These are phyloP conservation scores for Pleurotus ostreatus DNA, from an alignment of 768 basidiomycete species.

Conservation along the genomic window DNA sequence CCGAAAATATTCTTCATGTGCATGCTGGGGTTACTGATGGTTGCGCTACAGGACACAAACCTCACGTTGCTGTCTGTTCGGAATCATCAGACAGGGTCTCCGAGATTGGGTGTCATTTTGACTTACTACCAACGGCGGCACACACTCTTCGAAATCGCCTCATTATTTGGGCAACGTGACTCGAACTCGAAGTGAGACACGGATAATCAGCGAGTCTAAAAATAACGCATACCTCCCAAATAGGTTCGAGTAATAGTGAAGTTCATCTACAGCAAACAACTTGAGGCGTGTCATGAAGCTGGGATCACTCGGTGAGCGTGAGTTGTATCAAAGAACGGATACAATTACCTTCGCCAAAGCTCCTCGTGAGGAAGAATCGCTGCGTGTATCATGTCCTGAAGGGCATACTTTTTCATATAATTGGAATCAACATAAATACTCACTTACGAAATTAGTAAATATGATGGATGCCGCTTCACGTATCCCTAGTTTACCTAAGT, in stretches of 20 bases:
- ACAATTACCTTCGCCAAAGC: slow-evolving; percentile 63
- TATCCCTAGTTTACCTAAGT: slow-evolving; percentile 39
- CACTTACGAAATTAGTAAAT: slow-evolving; percentile 83
- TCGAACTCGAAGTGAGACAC: slow-evolving; percentile 20
- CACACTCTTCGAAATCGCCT: slow-evolving; percentile 74
- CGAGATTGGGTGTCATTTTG: neutral
- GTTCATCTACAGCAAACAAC: slow-evolving; percentile 78
- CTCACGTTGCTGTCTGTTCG: slow-evolving; percentile 45
- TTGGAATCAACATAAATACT: too few species aligned
- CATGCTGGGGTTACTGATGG: slow-evolving; percentile 67
- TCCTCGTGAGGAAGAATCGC: slow-evolving; percentile 86
- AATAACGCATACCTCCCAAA: slow-evolving; percentile 60
- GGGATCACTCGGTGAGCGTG: slow-evolving; percentile 7
- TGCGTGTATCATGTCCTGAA: slow-evolving; percentile 80
- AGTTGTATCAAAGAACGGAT: neutral
- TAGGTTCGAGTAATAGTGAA: slow-evolving; percentile 81
- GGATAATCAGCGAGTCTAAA: too few species aligned
- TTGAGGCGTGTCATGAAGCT: slow-evolving; percentile 77
- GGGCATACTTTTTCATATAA: neutral
- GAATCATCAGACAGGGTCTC: too few species aligned
- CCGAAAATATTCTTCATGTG: slow-evolving; percentile 81
- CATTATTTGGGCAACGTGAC: slow-evolving; percentile 79
- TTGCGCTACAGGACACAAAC: slow-evolving; percentile 88
- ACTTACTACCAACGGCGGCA: slow-evolving; percentile 72
- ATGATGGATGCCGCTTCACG: slow-evolving; percentile 75